Conservation (phyloP, 2,329 filamentous ascomycete genomes). For the Mollisiaceae sp. region DNA sequence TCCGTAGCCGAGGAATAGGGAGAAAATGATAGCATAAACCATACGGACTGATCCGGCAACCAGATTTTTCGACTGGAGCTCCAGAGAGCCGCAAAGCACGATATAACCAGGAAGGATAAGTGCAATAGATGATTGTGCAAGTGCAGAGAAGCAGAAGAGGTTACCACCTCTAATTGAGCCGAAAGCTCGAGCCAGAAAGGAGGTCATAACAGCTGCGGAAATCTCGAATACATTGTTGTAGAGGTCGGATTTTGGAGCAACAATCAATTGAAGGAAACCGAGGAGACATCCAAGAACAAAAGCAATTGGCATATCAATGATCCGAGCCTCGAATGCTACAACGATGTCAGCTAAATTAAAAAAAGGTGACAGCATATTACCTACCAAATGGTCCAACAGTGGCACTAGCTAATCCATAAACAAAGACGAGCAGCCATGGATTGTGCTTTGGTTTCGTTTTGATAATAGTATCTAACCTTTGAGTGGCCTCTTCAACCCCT, state of each 20-base stretch:
- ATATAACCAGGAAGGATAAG: constrained; percentile 70
- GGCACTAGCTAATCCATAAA: constrained; percentile 76
- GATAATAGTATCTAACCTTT: constrained; percentile 62
- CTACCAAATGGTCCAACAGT: constrained; percentile 69
- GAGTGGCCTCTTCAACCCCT: constrained; percentile 71
- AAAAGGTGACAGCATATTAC: constrained; percentile 7
- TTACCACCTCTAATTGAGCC: constrained; percentile 56
- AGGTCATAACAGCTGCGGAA: constrained; percentile 63
- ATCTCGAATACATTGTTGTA: constrained; percentile 72
- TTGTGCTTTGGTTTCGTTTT: constrained; percentile 52
- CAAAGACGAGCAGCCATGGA: constrained; percentile 59
- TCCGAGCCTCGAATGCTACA: constrained; percentile 68
- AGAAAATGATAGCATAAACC: constrained; percentile 64
- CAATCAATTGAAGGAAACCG: constrained; percentile 71
- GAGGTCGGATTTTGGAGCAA: constrained; percentile 71
- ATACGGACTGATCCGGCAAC: constrained; percentile 62
- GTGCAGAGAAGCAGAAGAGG: constrained; percentile 70
- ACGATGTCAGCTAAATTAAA: constrained; percentile 18
- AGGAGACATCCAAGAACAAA: constrained; percentile 74
- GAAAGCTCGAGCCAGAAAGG: constrained; percentile 66
- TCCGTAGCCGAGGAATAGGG: constrained; percentile 61
- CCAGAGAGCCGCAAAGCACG: constrained; percentile 61
- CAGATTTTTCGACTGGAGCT: constrained; percentile 60
- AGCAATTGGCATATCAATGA: constrained; percentile 73
- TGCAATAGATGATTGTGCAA: constrained; percentile 68